phyloP scores from a whole-genome alignment of 495 filamentous ascomycete species.

The Hyaloscypha bicolor region DNA sequence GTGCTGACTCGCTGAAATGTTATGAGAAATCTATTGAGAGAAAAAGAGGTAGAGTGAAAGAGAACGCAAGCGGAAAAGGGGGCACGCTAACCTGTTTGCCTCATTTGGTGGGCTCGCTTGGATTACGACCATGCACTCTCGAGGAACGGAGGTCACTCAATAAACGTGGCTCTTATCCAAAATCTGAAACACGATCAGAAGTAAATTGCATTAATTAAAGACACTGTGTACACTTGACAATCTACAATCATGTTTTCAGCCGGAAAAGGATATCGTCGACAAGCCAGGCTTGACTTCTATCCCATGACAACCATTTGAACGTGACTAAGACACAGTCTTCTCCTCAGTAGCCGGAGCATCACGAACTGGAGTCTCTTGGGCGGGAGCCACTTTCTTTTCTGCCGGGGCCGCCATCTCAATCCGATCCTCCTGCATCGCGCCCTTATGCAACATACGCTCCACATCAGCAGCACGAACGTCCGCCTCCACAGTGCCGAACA shows the following conservation, averaged over 20 bases:
- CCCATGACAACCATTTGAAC: background rate
- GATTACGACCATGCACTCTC: no score
- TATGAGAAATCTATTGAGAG: no score
- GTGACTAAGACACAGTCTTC: background rate
- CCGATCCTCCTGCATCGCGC: background rate
- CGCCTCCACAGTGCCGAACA: conserved; percentile 47
- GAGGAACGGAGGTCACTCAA: no score
- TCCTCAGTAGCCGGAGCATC: background rate
- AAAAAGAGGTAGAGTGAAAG: no score
- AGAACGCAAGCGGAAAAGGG: no score
- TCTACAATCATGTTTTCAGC: background rate
- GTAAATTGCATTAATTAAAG: background rate
- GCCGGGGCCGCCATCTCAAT: background rate
- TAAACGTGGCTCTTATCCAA: background rate
- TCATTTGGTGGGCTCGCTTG: no score
- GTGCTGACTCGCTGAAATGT: no score
- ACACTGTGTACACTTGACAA: background rate
- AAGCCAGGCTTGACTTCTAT: background rate
- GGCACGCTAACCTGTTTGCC: no score
- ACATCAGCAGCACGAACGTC: conserved; percentile 41
- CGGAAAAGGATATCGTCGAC: background rate
- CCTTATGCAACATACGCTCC: conserved; percentile 45
- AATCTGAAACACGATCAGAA: background rate
- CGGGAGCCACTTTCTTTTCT: background rate
- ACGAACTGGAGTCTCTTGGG: background rate